Conservation (phyloP, 306 rosid genomes). For the Malus fusca region DNA sequence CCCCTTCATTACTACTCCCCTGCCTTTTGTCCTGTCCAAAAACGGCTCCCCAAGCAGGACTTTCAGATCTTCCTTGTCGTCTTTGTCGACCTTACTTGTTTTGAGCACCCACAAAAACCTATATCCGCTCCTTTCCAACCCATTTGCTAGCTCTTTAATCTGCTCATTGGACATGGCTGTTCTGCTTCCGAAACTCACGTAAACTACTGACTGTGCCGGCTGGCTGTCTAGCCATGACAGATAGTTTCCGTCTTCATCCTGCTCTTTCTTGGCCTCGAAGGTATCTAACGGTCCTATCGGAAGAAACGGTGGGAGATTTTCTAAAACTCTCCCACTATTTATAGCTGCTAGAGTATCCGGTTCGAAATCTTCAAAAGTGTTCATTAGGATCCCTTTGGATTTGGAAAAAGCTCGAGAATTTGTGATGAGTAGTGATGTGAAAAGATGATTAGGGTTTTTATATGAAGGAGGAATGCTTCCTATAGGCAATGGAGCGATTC, state of each 20-base stretch:
- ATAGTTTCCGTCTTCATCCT: neutral
- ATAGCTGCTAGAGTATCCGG: conserved; percentile 5
- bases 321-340: neutral
- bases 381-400: conserved; percentile 7
- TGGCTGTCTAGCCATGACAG: conserved; percentile 14
- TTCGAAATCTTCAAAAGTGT: conserved; percentile 5
- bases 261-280: neutral
- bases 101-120: conserved; percentile 18
- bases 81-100: conserved; percentile 14
- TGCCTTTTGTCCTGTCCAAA: conserved; percentile 11
- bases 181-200: conserved; percentile 22
- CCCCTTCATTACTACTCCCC: neutral
- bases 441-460: conserved; percentile 13
- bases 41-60: conserved; percentile 14
- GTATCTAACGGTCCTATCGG: conserved; percentile 13
- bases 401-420: conserved; percentile 1
- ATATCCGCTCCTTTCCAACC: conserved; percentile 9
- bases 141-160: conserved; percentile 11
- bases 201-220: conserved; percentile 12
- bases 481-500: neutral
- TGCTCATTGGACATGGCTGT: conserved; percentile 10
- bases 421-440: neutral
- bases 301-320: conserved; percentile 12
- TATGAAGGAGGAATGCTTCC: conserved; percentile 14
- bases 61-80: conserved; percentile 7